phyloP scores from a whole-genome alignment of 192 early-diverging fungal species.

The Coemansia sp. region DNA sequence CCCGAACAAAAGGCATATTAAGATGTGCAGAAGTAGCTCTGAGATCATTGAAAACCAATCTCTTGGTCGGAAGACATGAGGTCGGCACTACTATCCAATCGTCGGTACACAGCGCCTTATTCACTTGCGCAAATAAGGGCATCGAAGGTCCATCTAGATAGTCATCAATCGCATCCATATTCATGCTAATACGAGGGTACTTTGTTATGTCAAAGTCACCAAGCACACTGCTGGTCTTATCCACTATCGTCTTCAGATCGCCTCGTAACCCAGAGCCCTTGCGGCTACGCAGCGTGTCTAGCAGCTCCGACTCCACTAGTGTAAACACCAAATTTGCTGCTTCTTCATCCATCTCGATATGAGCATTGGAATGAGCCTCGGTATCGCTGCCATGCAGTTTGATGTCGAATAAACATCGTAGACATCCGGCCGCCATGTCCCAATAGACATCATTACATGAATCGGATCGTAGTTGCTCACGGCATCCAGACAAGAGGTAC shows the following conservation, averaged over 20 bases:
- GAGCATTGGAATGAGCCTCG: conserved; percentile 20
- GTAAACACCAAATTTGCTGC: conserved; percentile 32
- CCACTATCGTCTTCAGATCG: conserved; percentile 45
- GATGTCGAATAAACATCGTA: conserved; percentile 49
- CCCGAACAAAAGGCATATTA: conserved; percentile 44
- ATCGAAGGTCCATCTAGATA: conserved; percentile 46
- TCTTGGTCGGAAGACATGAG: conserved; percentile 12
- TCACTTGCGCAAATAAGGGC: conserved; percentile 39
- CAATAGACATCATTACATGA: conserved; percentile 6
- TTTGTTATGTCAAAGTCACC: conserved; percentile 29
- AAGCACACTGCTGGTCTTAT: conserved; percentile 20
- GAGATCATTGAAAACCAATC: neutral
- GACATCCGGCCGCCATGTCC: conserved; percentile 21
- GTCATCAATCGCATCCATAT: conserved; percentile 42
- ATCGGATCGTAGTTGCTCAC: neutral
- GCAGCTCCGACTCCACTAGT: conserved; percentile 36
- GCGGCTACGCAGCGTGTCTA: conserved; percentile 27
- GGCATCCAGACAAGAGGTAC: conserved; percentile 19
- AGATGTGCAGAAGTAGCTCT: conserved; percentile 17
- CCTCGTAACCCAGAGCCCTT: conserved; percentile 39
- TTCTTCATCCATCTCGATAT: conserved; percentile 32
- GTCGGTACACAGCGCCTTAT: conserved; percentile 1
- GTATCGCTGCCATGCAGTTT: conserved; percentile 29
- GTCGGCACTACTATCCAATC: neutral
- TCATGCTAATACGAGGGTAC: conserved; percentile 38